phyloP scores from a whole-genome alignment of 805 yeast species.

The Candida piceae region DNA sequence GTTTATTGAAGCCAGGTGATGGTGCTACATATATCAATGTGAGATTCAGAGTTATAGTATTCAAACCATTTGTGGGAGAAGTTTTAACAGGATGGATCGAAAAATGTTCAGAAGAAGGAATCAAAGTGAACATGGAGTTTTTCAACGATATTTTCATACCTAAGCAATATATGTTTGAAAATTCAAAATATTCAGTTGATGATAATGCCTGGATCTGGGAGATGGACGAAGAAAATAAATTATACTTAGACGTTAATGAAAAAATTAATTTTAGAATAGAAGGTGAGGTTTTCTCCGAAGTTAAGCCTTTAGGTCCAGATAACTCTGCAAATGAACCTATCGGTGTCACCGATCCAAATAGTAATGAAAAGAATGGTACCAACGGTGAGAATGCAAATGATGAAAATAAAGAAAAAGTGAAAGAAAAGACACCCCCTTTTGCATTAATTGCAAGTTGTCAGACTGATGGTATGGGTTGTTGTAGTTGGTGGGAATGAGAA shows the following conservation, averaged over 20 bases:
- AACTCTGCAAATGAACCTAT: conserved; percentile 34
- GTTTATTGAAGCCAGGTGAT: conserved; percentile 88
- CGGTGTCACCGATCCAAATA: conserved; percentile 19
- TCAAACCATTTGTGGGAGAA: conserved; percentile 95
- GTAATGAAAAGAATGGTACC: conserved; percentile 17
- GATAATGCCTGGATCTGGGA: conserved; percentile 97
- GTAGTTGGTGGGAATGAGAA: conserved; percentile 87
- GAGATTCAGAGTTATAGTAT: conserved; percentile 69
- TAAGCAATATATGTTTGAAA: conserved; percentile 70
- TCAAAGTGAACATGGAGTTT: conserved; percentile 78
- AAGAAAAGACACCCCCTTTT: conserved; percentile 65
- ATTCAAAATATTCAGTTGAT: conserved; percentile 35
- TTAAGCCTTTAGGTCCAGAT: conserved; percentile 70
- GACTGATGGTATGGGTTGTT: conserved; percentile 94
- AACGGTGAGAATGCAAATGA: conserved; percentile 21
- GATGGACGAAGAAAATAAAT: conserved; percentile 63
- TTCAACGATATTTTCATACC: conserved; percentile 93
- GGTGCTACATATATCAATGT: conserved; percentile 81
- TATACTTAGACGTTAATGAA: conserved; percentile 86
- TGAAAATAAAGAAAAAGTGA: conserved; percentile 29
- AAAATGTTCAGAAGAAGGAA: conserved; percentile 82
- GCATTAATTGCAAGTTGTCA: conserved; percentile 87
- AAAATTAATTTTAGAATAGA: conserved; percentile 89
- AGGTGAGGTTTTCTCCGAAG: conserved; percentile 78
- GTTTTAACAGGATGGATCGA: conserved; percentile 89